phyloP scores from a whole-genome alignment of 345 rosid species.

The Camelina sativa region DNA sequence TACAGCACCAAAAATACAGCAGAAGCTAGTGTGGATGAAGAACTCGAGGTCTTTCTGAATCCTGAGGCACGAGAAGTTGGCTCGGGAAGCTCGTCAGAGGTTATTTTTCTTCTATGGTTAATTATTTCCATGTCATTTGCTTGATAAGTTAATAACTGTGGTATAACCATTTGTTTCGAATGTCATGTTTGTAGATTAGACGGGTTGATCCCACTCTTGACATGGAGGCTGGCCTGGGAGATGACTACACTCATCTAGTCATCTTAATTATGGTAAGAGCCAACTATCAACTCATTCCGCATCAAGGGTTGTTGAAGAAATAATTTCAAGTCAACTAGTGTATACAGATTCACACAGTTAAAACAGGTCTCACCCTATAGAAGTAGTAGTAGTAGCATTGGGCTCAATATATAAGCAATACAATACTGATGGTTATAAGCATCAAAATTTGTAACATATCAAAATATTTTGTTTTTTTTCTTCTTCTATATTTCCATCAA shows the following conservation, averaged over 20 bases:
- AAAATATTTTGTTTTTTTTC: no score
- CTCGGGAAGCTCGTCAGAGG: slow-evolving; percentile 73
- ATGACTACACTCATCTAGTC: slow-evolving; percentile 93
- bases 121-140: not conserved
- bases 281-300: slow-evolving; percentile 34
- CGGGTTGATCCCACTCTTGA: slow-evolving; percentile 92
- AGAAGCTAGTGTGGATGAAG: not conserved
- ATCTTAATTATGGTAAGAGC: slow-evolving; percentile 67
- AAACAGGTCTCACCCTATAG: not conserved
- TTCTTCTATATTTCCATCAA: no score
- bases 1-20: slow-evolving; percentile 68
- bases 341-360: not conserved
- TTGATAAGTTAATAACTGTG: not conserved
- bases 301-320: not conserved
- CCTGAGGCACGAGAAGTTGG: slow-evolving; percentile 49
- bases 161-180: slow-evolving; percentile 16
- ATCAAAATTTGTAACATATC: not conserved
- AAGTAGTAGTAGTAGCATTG: not conserved
- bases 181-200: slow-evolving; percentile 60
- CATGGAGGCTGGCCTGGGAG: slow-evolving; percentile 91
- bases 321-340: not conserved
- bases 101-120: slow-evolving; percentile 34
- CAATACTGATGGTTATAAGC: slow-evolving; percentile 2
- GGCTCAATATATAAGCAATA: slow-evolving; percentile 24
- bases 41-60: no score